Conservation (phyloP, 176 grass and related monocot genomes). For the Rhynchospora breviuscula region DNA sequence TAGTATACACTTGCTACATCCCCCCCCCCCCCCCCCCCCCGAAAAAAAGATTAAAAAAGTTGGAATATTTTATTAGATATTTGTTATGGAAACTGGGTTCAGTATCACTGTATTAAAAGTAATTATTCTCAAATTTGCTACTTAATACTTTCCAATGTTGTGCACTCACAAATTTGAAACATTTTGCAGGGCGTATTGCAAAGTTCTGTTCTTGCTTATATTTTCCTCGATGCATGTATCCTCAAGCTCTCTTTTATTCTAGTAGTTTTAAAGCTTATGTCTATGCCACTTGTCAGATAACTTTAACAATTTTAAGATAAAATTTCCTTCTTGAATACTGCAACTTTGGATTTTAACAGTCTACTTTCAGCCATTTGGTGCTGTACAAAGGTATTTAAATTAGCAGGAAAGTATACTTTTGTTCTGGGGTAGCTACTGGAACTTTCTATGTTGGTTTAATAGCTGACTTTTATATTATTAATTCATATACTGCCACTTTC, state of each 20-base stretch:
- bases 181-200: constrained; percentile 62
- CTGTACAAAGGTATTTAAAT: constrained; percentile 52
- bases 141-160: not conserved
- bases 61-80: not conserved
- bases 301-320: constrained; percentile 69
- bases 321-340: constrained; percentile 54
- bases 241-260: constrained; percentile 19
- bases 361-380: constrained; percentile 39
- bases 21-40: too few relatives aligned
- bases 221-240: constrained; percentile 85
- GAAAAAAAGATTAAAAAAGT: too few relatives aligned
- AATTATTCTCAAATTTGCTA: not conserved
- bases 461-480: not conserved
- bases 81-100: not conserved
- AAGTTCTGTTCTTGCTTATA: constrained; percentile 51
- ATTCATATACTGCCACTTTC: not conserved
- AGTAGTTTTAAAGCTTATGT: constrained; percentile 14
- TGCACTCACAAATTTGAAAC: not conserved
- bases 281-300: constrained; percentile 7
- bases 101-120: not conserved
- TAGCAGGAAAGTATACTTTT: not conserved
- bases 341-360: constrained; percentile 32
- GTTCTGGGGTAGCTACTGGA: not conserved
- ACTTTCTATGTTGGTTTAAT: not conserved
- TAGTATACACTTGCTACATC: not conserved